These are phyloP conservation scores for Colletotrichum endophyticum DNA, from an alignment of 2,329 filamentous ascomycete genomes.

Conservation along the genomic window DNA sequence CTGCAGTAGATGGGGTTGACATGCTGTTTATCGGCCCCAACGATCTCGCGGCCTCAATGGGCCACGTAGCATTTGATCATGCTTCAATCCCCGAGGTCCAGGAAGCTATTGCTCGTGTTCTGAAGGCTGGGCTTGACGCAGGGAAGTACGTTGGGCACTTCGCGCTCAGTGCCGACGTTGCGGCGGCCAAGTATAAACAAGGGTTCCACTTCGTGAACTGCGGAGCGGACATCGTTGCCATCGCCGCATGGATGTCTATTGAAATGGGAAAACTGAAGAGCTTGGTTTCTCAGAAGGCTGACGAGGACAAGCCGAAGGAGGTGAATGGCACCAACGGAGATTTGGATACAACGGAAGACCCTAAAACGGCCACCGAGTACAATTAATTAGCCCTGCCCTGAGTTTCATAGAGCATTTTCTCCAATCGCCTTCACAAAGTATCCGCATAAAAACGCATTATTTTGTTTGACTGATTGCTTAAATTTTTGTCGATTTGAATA, in stretches of 20 bases:
- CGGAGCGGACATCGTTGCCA: conserved; percentile 39
- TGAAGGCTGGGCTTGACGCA: conserved; percentile 30
- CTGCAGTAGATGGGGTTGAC: conserved; percentile 45
- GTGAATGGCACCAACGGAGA: background rate
- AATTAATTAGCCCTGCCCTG: background rate
- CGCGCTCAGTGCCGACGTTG: conserved; percentile 32
- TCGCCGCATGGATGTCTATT: conserved; percentile 36
- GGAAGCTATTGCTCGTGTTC: conserved; percentile 27
- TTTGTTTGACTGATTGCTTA: background rate
- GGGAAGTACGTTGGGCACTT: conserved; percentile 39
- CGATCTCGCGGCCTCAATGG: conserved; percentile 39
- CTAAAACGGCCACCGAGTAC: background rate
- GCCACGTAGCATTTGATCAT: conserved; percentile 35
- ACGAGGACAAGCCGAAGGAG: background rate
- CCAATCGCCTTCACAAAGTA: background rate
- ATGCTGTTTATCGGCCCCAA: conserved; percentile 51
- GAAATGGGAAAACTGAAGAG: conserved; percentile 33
- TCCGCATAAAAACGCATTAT: fast-evolving
- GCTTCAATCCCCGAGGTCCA: conserved; percentile 33
- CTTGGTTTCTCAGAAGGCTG: conserved; percentile 8
- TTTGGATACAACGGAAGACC: background rate
- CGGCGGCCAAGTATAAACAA: conserved; percentile 28
- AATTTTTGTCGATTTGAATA: fast-evolving
- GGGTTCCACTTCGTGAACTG: conserved; percentile 42
- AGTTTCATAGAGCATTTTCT: background rate